Evolutionary conservation across 1,284 basidiomycete genomes (phyloP), one percentile per base, ranked within the genome.

Genomic region (Rhodotorula sp.): DNA sequence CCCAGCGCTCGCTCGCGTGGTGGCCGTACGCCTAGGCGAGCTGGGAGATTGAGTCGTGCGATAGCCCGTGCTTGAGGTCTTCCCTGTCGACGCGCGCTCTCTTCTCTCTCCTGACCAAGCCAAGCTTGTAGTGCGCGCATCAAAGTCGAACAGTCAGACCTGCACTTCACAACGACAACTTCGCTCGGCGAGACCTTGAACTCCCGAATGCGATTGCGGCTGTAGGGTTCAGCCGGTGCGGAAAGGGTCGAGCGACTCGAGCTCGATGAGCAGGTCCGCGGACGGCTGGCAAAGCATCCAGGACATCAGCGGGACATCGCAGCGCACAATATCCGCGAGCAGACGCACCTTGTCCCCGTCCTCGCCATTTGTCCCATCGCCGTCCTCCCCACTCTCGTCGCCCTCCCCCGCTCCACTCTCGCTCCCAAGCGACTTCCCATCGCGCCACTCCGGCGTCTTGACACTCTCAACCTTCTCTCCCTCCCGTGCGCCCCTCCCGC

Each of bases 181-280:
- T n/a, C 23, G 49, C n/a, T 50, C 19, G 23, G 23, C 21, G 12
- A 23, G 50, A 21, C 13, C 23, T n/a, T n/a, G 19, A 17, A 4
- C 50, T 52, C 21, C 23, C 25, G 25, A 52, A n/a, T n/a, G 9
- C 50, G 25, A n/a, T n/a, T n/a, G 17, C 25, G 50, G 23, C 21
- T 10, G 23, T 21, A 21, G 17, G 9, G 17, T 13, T 16, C 60
- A 17, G 23, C 46, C 42, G 5, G 41, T 23, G n/a, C 55, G 60
- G 42, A 56, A 62, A 1, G 48, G 50, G 48, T 67, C 59, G 48
- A 55, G 60, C 23, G 34, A 17, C 54, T 61, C 60, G n/a, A 25
- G 55, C 56, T 65, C 64, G 50, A 66, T 61, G 61, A 72, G 56
- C 7, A 72, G 45, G 17, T 63, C 57, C 5, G 48, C 8, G 0